Conservation (phyloP, 148 eudicot genomes). For the Persicaria maculosa region DNA sequence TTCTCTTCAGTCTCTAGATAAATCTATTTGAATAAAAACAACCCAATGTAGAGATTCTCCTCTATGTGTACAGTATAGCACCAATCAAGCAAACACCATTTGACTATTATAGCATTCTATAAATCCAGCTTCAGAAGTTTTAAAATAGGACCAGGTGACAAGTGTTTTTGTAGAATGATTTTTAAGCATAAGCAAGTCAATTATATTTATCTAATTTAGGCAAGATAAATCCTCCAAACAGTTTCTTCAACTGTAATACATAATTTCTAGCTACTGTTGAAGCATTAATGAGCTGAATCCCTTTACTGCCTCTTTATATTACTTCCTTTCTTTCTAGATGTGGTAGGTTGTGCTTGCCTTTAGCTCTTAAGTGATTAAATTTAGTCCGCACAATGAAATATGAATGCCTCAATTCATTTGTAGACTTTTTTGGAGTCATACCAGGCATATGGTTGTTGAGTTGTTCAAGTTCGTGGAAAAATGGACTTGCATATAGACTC, state of each 20-base stretch:
- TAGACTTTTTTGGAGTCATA: neutral
- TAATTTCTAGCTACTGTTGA: neutral
- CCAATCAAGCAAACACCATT: neutral
- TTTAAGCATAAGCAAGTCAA: neutral
- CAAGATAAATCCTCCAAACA: neutral
- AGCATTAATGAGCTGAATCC: neutral
- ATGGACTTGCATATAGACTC: neutral
- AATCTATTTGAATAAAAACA: neutral
- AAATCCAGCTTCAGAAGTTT: neutral
- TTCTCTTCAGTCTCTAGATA: neutral
- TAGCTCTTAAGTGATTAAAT: neutral
- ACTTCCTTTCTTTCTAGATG: neutral
- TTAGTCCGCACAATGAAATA: neutral
- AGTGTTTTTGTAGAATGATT: neutral
- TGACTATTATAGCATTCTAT: neutral
- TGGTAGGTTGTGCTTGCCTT: neutral
- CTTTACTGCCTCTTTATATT: neutral
- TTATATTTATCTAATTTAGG: neutral
- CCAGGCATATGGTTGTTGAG: neutral
- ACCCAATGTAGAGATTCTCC: neutral
- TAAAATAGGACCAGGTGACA: neutral
- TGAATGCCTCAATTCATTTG: neutral
- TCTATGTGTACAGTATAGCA: neutral
- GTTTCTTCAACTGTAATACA: neutral
- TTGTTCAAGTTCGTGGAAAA: neutral